Evolutionary conservation across 352 stramenopile genomes (phyloP).

Genomic region (Phytophthora boehmeriae): DNA sequence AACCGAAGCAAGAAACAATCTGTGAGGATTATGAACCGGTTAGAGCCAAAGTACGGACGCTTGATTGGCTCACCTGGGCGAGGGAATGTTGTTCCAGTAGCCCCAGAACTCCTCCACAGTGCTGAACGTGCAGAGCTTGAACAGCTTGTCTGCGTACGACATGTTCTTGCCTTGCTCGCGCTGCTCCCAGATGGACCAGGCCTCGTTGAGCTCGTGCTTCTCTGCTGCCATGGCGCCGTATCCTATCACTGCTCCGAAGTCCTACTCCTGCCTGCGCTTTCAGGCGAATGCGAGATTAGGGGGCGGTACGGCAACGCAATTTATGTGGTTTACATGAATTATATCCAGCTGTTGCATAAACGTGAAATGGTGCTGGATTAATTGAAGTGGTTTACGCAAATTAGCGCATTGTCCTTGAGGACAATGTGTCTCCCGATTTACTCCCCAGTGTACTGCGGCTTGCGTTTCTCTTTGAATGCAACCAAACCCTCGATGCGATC

Average conservation of each 20-base stretch:
- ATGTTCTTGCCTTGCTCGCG: constrained; percentile 77
- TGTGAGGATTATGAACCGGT: too few species aligned
- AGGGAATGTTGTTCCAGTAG: constrained; percentile 93
- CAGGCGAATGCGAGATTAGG: neutral
- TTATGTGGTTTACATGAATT: neutral
- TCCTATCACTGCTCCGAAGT: constrained; percentile 10
- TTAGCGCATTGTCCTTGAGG: neutral
- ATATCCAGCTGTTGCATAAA: neutral
- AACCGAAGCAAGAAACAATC: constrained; percentile 1
- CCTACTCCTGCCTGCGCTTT: neutral
- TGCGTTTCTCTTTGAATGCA: constrained; percentile 93
- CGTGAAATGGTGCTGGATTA: neutral
- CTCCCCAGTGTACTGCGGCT: constrained; percentile 90
- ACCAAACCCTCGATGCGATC: constrained; percentile 92
- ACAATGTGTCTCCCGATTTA: constrained; percentile 30
- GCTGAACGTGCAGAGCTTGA: constrained; percentile 89
- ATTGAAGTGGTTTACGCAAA: too few species aligned
- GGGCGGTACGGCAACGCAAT: neutral
- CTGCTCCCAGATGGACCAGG: constrained; percentile 90
- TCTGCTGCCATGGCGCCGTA: constrained; percentile 50
- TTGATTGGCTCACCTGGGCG: constrained; percentile 60
- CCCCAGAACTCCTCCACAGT: constrained; percentile 93
- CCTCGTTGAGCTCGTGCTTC: constrained; percentile 80
- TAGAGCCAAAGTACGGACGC: neutral
- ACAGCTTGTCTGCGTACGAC: constrained; percentile 88